phyloP scores from a whole-genome alignment of 441 rosid genomes.

The Gossypium gossypioides region DNA sequence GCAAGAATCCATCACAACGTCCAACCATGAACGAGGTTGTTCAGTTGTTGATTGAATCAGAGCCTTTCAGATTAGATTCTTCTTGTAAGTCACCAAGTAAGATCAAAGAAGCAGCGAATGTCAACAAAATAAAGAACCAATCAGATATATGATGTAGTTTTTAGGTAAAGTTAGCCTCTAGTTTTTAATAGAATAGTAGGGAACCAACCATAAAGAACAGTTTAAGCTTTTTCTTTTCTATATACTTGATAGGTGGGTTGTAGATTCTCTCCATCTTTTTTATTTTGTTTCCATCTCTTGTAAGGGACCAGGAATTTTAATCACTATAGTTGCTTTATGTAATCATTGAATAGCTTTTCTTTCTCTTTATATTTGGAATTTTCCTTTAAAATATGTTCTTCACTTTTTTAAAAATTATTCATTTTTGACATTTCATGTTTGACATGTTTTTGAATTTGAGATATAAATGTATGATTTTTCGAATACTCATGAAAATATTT shows the following conservation, averaged over 20 bases:
- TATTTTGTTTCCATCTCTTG: constrained; percentile 21
- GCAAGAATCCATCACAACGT: constrained; percentile 48
- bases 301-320: constrained; percentile 20
- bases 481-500: background rate
- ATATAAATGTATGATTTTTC: no score
- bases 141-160: constrained; percentile 21
- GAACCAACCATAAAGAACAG: constrained; percentile 20
- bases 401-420: background rate
- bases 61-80: constrained; percentile 44
- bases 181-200: constrained; percentile 12
- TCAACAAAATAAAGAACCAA: constrained; percentile 37
- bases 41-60: constrained; percentile 56
- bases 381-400: background rate
- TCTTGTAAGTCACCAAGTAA: constrained; percentile 37
- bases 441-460: background rate
- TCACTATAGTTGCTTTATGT: constrained; percentile 38
- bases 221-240: background rate
- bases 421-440: no score
- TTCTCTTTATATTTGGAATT: background rate
- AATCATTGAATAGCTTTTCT: constrained; percentile 37
- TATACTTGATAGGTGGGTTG: constrained; percentile 21
- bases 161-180: constrained; percentile 11
- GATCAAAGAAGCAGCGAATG: constrained; percentile 42
- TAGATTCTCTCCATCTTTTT: constrained; percentile 18
- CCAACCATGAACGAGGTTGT: constrained; percentile 89